Percentiles rank a stretch among this genome's conserved stretches.
Conservation (phyloP, 495 filamentous ascomycete species). For the Penicillium cinerascens region DNA sequence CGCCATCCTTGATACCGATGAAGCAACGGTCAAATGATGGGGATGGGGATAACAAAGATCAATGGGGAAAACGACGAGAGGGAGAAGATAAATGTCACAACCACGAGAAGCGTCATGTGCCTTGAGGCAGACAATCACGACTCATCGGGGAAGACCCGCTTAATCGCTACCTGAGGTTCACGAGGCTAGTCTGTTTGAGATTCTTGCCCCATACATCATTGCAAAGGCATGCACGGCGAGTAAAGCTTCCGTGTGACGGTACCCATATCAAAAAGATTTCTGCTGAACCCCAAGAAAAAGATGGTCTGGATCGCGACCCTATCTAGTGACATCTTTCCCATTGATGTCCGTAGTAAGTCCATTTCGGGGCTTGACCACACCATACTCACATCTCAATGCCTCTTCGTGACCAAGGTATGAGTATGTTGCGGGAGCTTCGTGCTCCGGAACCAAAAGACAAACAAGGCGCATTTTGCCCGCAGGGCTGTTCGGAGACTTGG, state of each 20-base stretch:
- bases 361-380: slow-evolving; percentile 22
- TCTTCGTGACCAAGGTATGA: slow-evolving; percentile 24
- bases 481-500: too few relatives aligned
- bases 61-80: not conserved
- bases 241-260: slow-evolving; percentile 12
- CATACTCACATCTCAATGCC: slow-evolving; percentile 25
- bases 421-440: not conserved
- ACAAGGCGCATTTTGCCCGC: too few relatives aligned
- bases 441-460: not conserved
- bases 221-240: not conserved
- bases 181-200: too few relatives aligned
- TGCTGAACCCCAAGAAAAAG: slow-evolving; percentile 18
- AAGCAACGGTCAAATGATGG: not conserved
- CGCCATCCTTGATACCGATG: too few relatives aligned
- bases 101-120: too few relatives aligned
- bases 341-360: slow-evolving; percentile 15
- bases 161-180: too few relatives aligned
- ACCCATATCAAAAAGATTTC: slow-evolving; percentile 15
- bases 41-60: too few relatives aligned
- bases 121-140: too few relatives aligned
- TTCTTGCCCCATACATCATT: not conserved
- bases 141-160: too few relatives aligned
- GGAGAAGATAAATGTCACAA: too few relatives aligned
- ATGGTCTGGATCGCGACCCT: slow-evolving; percentile 15
- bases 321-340: slow-evolving; percentile 15